Conservation (phyloP, 345 rosid species). For the Isatis tinctoria region DNA sequence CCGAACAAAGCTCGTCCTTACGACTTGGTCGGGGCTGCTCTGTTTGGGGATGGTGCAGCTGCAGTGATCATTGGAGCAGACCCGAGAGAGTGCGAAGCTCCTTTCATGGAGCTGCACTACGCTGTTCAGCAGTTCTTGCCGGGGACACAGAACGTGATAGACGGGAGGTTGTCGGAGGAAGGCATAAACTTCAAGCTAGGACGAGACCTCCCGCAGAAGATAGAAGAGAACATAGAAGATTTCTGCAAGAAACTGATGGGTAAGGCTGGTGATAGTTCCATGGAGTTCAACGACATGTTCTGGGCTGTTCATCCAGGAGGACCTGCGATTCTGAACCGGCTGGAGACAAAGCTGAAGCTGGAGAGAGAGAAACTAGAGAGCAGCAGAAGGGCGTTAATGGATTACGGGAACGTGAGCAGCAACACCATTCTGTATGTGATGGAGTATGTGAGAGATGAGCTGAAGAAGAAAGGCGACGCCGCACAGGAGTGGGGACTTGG, state of each 20-base stretch:
- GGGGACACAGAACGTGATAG: conserved; percentile 69
- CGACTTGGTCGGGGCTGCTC: conserved; percentile 90
- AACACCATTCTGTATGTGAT: conserved; percentile 82
- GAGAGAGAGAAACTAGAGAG: conserved; percentile 54
- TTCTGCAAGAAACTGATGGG: conserved; percentile 72
- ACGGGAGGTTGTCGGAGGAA: conserved; percentile 77
- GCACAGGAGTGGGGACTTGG: conserved; percentile 88
- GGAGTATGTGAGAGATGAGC: conserved; percentile 76
- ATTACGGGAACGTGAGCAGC: conserved; percentile 89
- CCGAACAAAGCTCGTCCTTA: conserved; percentile 85
- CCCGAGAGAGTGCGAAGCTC: conserved; percentile 53
- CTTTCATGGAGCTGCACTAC: conserved; percentile 79
- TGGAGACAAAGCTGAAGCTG: conserved; percentile 55
- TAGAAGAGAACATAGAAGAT: conserved; percentile 79
- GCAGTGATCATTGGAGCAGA: conserved; percentile 72
- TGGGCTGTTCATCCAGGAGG: conserved; percentile 98
- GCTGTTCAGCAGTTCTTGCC: conserved; percentile 89
- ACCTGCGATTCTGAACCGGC: conserved; percentile 83
- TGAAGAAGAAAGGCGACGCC: conserved; percentile 45
- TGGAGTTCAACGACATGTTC: conserved; percentile 66
- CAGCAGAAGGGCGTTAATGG: conserved; percentile 80
- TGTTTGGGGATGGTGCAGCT: conserved; percentile 94
- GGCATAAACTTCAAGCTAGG: conserved; percentile 91
- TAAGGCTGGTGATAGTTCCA: conserved; percentile 33
- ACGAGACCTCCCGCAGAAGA: conserved; percentile 82